Conservation (phyloP, 73 alveolate species). For the Uronychia setigera region DNA sequence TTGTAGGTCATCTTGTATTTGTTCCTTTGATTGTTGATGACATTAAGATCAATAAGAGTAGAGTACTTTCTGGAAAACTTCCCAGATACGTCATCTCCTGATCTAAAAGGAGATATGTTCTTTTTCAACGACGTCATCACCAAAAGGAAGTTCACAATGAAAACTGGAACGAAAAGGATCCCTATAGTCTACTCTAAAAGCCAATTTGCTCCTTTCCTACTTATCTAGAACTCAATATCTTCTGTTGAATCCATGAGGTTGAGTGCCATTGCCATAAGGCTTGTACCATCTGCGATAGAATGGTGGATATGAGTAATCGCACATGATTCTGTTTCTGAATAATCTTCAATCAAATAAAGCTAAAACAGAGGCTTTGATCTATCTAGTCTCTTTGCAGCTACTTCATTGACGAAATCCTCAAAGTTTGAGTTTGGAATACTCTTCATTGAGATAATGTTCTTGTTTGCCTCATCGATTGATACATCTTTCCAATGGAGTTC, state of each 20-base stretch:
- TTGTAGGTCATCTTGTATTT: not conserved
- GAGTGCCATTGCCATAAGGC: not conserved
- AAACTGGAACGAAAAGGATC: not conserved
- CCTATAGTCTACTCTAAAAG: not conserved
- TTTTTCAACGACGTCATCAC: not conserved
- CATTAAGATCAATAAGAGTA: not conserved
- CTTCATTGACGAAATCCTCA: not conserved
- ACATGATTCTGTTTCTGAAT: not conserved
- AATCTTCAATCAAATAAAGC: not conserved
- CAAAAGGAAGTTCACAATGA: not conserved
- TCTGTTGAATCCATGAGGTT: not conserved
- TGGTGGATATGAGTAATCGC: not conserved
- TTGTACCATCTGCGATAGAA: not conserved
- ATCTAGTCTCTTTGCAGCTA: not conserved
- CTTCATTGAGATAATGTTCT: not conserved
- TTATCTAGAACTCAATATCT: not conserved
- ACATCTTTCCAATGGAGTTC: not conserved
- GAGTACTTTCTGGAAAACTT: not conserved
- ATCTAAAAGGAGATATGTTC: not conserved
- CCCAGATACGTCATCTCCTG: not conserved
- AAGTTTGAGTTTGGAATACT: not conserved
- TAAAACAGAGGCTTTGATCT: not conserved
- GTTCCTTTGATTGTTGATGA: not conserved
- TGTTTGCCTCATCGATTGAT: not conserved
- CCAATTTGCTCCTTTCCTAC: not conserved